phyloP scores from a whole-genome alignment of 805 yeast genomes.

The Spathaspora gorwiae region DNA sequence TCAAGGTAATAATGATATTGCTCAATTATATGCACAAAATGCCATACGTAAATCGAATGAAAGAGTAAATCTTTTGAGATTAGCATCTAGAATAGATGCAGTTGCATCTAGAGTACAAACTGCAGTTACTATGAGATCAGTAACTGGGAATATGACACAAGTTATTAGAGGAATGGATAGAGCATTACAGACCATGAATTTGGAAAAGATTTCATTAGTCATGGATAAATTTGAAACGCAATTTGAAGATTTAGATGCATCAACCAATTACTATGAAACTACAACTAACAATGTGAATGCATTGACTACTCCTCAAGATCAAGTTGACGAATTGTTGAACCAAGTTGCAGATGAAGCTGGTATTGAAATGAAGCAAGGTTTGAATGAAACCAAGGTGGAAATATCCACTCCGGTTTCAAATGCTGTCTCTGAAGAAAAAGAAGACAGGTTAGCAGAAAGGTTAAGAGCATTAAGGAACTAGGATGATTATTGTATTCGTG shows the following conservation, averaged over 20 bases:
- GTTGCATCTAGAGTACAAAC: constrained; percentile 96
- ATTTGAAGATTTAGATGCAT: constrained; percentile 92
- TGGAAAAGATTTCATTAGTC: constrained; percentile 85
- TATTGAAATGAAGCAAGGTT: constrained; percentile 80
- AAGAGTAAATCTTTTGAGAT: constrained; percentile 68
- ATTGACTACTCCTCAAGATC: constrained; percentile 87
- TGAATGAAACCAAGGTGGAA: constrained; percentile 60
- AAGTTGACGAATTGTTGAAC: constrained; percentile 84
- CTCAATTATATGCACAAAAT: constrained; percentile 89
- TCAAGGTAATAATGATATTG: constrained; percentile 87
- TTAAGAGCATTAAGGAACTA: constrained; percentile 70
- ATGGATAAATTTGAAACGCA: constrained; percentile 97
- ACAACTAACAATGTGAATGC: constrained; percentile 89
- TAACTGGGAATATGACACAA: constrained; percentile 87
- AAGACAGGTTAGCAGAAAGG: constrained; percentile 83
- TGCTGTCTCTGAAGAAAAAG: constrained; percentile 61
- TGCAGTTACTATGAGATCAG: constrained; percentile 95
- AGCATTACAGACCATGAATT: constrained; percentile 92
- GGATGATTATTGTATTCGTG: background rate
- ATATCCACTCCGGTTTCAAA: constrained; percentile 35
- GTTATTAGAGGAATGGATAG: constrained; percentile 95
- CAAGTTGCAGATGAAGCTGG: constrained; percentile 98
- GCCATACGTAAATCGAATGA: constrained; percentile 92
- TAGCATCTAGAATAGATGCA: constrained; percentile 89
- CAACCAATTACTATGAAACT: constrained; percentile 86